Conservation (phyloP, 306 rosid species). For the Cicer chorassanicum region DNA sequence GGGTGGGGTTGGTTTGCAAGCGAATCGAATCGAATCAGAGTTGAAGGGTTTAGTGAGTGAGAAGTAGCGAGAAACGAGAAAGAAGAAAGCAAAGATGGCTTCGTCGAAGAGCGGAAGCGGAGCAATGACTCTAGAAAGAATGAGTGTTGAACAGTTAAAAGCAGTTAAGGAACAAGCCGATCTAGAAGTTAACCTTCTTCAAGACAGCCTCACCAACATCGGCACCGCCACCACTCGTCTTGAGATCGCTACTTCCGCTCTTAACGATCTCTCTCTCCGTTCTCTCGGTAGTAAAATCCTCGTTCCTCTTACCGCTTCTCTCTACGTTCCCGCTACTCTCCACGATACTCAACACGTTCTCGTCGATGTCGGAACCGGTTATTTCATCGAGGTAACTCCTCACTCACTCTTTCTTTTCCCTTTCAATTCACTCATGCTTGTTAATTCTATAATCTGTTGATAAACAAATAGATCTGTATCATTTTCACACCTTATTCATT, state of each 20-base stretch:
- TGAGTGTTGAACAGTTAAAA: conserved; percentile 86
- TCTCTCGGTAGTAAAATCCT: conserved; percentile 74
- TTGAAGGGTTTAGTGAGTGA: not conserved
- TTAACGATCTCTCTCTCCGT: conserved; percentile 82
- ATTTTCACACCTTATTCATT: not conserved
- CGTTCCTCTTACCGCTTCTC: conserved; percentile 95
- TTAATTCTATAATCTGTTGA: too few species aligned
- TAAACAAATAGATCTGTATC: not conserved
- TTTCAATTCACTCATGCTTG: not conserved
- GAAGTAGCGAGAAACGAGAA: not conserved
- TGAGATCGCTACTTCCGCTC: conserved; percentile 79
- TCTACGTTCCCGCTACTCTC: conserved; percentile 88
- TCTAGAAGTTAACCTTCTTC: conserved; percentile 83
- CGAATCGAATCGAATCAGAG: not conserved
- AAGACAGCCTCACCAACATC: conserved; percentile 82
- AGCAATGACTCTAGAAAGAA: conserved; percentile 62
- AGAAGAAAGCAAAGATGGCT: conserved; percentile 44
- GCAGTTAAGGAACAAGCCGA: conserved; percentile 83
- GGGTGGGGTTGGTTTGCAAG: too few species aligned
- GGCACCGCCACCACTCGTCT: conserved; percentile 91
- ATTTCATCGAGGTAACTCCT: conserved; percentile 75
- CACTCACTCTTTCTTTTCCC: not conserved
- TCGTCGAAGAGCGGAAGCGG: conserved; percentile 53
- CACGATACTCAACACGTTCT: conserved; percentile 68
- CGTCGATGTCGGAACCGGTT: conserved; percentile 94